These are phyloP conservation scores for Bacidia rubella DNA, from an alignment of 495 filamentous ascomycete species.

Conservation along the genomic window DNA sequence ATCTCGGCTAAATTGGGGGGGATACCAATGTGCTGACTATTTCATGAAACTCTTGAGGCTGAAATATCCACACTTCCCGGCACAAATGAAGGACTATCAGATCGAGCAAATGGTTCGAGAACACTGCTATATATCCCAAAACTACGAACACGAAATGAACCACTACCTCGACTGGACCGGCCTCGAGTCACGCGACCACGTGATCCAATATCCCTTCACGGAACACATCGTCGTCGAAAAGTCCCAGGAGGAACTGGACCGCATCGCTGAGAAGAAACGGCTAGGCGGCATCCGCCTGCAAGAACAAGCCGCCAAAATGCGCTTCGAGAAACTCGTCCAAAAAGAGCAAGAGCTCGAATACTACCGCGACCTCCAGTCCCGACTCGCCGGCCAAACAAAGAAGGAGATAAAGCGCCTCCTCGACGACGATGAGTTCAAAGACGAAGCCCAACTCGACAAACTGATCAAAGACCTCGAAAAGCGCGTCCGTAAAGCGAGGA, in stretches of 20 bases:
- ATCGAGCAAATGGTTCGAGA: slow-evolving; percentile 75
- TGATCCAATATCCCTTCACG: slow-evolving; percentile 86
- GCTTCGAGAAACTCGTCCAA: slow-evolving; percentile 81
- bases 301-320: slow-evolving; percentile 93
- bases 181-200: slow-evolving; percentile 71
- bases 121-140: slow-evolving; percentile 77
- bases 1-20: slow-evolving; percentile 88
- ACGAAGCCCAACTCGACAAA: slow-evolving; percentile 69
- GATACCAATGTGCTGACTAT: slow-evolving; percentile 78
- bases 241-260: slow-evolving; percentile 77
- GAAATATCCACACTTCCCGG: slow-evolving; percentile 86
- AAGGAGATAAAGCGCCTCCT: slow-evolving; percentile 77
- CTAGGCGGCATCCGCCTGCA: slow-evolving; percentile 85
- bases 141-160: slow-evolving; percentile 65
- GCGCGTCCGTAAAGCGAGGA: slow-evolving; percentile 71
- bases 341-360: slow-evolving; percentile 95
- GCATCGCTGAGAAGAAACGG: slow-evolving; percentile 79
- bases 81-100: slow-evolving; percentile 71
- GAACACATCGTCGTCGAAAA: slow-evolving; percentile 83
- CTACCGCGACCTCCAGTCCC: slow-evolving; percentile 65
- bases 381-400: slow-evolving; percentile 58
- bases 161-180: slow-evolving; percentile 75
- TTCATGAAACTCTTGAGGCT: slow-evolving; percentile 74
- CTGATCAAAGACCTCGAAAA: slow-evolving; percentile 78
- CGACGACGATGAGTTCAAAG: slow-evolving; percentile 81